Conservation (phyloP, 2,329 filamentous ascomycete genomes). For the Sporothrix humicola region DNA sequence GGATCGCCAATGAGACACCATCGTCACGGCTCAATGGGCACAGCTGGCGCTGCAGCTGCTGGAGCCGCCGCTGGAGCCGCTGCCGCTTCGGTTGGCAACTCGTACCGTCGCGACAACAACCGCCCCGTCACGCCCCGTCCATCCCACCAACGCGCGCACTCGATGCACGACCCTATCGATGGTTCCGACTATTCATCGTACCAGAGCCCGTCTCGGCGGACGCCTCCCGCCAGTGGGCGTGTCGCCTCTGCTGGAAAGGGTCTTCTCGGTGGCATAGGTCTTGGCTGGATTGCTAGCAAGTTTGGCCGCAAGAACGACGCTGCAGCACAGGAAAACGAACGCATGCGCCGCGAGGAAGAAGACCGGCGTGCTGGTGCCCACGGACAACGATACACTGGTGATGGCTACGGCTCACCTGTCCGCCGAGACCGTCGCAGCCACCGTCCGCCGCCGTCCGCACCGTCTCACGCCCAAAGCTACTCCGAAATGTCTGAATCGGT, state of each 20-base stretch:
- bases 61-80: constrained; percentile 49
- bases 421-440: constrained; percentile 47
- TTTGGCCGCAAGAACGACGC: constrained; percentile 62
- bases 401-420: constrained; percentile 62
- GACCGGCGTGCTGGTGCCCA: constrained; percentile 64
- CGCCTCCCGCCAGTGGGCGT: constrained; percentile 48
- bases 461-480: constrained; percentile 34
- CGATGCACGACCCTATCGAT: constrained; percentile 51
- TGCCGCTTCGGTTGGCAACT: constrained; percentile 47
- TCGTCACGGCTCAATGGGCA: neutral
- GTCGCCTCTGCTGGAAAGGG: constrained; percentile 59
- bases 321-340: constrained; percentile 52
- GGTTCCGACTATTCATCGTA: constrained; percentile 66
- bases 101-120: constrained; percentile 40
- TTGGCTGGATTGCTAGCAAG: constrained; percentile 71
- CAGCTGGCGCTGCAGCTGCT: constrained; percentile 10
- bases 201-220: constrained; percentile 66
- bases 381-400: constrained; percentile 69
- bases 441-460: constrained; percentile 39
- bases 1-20: constrained; percentile 49
- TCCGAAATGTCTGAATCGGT: constrained; percentile 46
- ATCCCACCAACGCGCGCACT: constrained; percentile 53
- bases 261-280: constrained; percentile 64
- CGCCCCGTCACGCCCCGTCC: constrained; percentile 56
- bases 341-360: constrained; percentile 54